Conservation (phyloP, 495 filamentous ascomycete species). For the Neurospora pannonica region DNA sequence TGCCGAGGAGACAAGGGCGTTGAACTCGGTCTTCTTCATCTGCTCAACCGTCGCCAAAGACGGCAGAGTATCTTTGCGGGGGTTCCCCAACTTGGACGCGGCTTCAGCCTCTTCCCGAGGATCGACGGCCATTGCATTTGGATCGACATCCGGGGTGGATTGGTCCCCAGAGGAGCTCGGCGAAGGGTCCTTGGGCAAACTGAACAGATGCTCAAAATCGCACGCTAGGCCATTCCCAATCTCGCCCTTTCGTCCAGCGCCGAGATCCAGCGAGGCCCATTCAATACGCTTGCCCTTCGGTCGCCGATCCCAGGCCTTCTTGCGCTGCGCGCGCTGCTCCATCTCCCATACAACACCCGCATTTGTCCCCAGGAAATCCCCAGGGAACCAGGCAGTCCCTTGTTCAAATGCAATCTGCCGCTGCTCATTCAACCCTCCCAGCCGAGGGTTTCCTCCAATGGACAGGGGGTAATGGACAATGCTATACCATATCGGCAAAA, state of each 20-base stretch:
- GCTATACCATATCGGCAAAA: slow-evolving; percentile 75
- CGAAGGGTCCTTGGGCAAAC: slow-evolving; percentile 5
- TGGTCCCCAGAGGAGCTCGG: slow-evolving; percentile 15
- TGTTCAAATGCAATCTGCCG: slow-evolving; percentile 77
- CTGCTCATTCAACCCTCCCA: slow-evolving; percentile 73
- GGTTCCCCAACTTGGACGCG: not conserved
- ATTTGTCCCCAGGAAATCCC: slow-evolving; percentile 72
- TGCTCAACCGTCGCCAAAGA: slow-evolving; percentile 14
- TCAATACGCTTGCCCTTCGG: slow-evolving; percentile 75
- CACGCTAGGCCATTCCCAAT: slow-evolving; percentile 76
- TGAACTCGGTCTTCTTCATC: slow-evolving; percentile 23
- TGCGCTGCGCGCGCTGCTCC: slow-evolving; percentile 50
- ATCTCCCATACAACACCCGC: slow-evolving; percentile 74
- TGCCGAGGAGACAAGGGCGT: slow-evolving; percentile 7
- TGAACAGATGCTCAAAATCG: slow-evolving; percentile 66
- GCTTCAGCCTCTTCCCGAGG: slow-evolving; percentile 2
- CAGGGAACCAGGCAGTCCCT: slow-evolving; percentile 76
- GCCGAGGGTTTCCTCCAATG: slow-evolving; percentile 65
- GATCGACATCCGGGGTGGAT: slow-evolving; percentile 4
- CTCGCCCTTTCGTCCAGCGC: slow-evolving; percentile 69
- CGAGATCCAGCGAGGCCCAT: slow-evolving; percentile 68
- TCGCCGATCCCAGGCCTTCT: slow-evolving; percentile 61
- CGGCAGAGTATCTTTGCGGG: not conserved
- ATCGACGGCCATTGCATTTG: slow-evolving; percentile 18
- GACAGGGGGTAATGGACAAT: slow-evolving; percentile 80